Conservation (phyloP, 164 flowering plant species). For the Vitis cinerea region DNA sequence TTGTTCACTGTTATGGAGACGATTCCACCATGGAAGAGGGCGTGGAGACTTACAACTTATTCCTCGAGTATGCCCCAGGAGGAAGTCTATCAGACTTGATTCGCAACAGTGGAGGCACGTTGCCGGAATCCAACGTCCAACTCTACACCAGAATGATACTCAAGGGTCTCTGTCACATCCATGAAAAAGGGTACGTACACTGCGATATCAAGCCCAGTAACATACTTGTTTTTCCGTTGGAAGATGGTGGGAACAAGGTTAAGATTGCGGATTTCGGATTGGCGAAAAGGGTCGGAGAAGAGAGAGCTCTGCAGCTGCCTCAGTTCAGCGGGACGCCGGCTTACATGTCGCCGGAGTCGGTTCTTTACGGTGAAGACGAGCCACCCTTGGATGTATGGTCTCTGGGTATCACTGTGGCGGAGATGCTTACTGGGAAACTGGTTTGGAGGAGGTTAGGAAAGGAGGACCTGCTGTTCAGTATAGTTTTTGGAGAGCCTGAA, state of each 20-base stretch:
- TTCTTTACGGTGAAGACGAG: slow-evolving; percentile 27
- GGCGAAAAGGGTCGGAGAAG: slow-evolving; percentile 12
- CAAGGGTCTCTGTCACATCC: slow-evolving; percentile 12
- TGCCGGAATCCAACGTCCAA: slow-evolving; percentile 14
- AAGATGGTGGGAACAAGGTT: not conserved
- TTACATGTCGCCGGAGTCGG: slow-evolving; percentile 65
- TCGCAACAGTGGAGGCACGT: not conserved
- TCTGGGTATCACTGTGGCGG: slow-evolving; percentile 59
- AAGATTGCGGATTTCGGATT: slow-evolving; percentile 28
- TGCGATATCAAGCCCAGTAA: slow-evolving; percentile 25
- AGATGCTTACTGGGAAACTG: slow-evolving; percentile 55
- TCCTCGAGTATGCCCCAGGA: slow-evolving; percentile 27
- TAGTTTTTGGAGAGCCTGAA: slow-evolving; percentile 43
- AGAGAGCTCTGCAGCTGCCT: not conserved
- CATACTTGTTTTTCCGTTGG: slow-evolving; percentile 8
- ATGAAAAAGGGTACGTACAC: slow-evolving; percentile 22
- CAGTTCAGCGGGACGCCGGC: slow-evolving; percentile 45
- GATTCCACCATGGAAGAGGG: slow-evolving; percentile 8
- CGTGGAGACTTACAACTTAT: not conserved
- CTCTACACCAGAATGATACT: slow-evolving; percentile 15
- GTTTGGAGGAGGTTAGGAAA: slow-evolving; percentile 37
- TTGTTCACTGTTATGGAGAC: slow-evolving; percentile 13
- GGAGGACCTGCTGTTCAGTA: slow-evolving; percentile 25
- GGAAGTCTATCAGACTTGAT: slow-evolving; percentile 17
- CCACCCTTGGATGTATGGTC: slow-evolving; percentile 59